Evolutionary conservation across 345 rosid genomes (phyloP).

Genomic region (Gossypium australe): DNA sequence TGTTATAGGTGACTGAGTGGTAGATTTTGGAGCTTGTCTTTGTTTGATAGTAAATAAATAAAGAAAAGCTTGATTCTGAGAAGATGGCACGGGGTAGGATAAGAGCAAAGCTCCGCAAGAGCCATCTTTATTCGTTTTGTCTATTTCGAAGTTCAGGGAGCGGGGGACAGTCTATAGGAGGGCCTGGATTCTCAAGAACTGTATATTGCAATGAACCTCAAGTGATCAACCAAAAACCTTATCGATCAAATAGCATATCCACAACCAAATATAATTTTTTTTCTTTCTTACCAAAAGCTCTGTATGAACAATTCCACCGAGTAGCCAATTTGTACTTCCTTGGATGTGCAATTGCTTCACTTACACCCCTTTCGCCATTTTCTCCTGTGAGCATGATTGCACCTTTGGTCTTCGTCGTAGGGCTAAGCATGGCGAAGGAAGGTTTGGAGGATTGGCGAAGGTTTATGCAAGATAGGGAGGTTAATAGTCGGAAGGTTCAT

Average conservation of each 20-base stretch:
- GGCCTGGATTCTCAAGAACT: slow-evolving; percentile 63
- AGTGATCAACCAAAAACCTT: slow-evolving; percentile 63
- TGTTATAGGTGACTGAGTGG: slow-evolving; percentile 14
- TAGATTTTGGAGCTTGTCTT: slow-evolving; percentile 13
- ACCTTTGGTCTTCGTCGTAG: slow-evolving; percentile 83
- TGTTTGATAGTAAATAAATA: not conserved
- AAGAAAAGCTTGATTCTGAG: slow-evolving; percentile 16
- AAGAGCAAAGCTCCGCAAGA: slow-evolving; percentile 69
- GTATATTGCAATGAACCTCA: slow-evolving; percentile 79
- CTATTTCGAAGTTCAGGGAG: slow-evolving; percentile 41
- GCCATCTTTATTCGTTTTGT: slow-evolving; percentile 78
- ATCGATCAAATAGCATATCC: slow-evolving; percentile 67
- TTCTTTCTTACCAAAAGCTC: slow-evolving; percentile 78
- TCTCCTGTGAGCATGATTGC: slow-evolving; percentile 82
- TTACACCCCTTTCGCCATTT: slow-evolving; percentile 77
- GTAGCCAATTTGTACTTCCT: slow-evolving; percentile 94
- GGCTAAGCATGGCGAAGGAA: slow-evolving; percentile 91
- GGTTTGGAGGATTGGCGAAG: slow-evolving; percentile 95
- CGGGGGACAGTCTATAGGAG: slow-evolving; percentile 50
- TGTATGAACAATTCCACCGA: slow-evolving; percentile 87
- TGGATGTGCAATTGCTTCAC: slow-evolving; percentile 67
- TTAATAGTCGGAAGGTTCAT: slow-evolving; percentile 58
- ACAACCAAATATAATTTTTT: slow-evolving; percentile 73
- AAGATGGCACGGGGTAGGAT: slow-evolving; percentile 77
- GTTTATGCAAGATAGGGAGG: slow-evolving; percentile 86